phyloP scores from a whole-genome alignment of 129 eudicot genomes.

The sunflower (Helianthus annuus) region HanXRQr2.0-SUNRISE NC_035441.2:94431047-94431546 shows the following conservation, averaged over 20 bases:
- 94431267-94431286: no score
- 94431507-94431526: conserved; percentile 63
- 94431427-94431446: conserved; percentile 55
- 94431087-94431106: neutral
- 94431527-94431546: neutral
- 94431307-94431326: no score
- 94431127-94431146: neutral
- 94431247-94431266: no score
- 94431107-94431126: neutral
- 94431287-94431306: no score
- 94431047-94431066: conserved; percentile 80
- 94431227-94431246: no score
- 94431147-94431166: no score
- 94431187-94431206: no score
- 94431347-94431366: conserved; percentile 28
- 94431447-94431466: conserved; percentile 68
- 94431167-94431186: no score
- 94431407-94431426: conserved; percentile 34
- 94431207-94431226: no score
- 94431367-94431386: conserved; percentile 61
- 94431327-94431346: no score
- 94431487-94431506: conserved; percentile 85
- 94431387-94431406: conserved; percentile 39
- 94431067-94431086: conserved; percentile 65
- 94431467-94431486: conserved; percentile 79